Percentiles rank a stretch among this genome's conserved stretches.
phyloP scores from a whole-genome alignment of 495 filamentous ascomycete species.

The Aspergillus leporis region DNA sequence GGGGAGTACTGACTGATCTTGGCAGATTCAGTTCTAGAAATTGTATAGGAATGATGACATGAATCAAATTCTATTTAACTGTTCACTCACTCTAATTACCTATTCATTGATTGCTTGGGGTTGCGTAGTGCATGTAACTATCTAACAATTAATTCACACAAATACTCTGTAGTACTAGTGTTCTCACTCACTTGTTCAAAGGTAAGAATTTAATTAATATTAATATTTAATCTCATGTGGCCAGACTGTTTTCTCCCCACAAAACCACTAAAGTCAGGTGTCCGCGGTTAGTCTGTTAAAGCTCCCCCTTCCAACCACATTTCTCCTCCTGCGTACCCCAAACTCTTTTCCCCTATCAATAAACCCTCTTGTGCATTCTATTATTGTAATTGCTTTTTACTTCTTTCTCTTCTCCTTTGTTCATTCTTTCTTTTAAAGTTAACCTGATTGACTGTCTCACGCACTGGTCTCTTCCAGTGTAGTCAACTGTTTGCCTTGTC shows the following conservation, averaged over 20 bases:
- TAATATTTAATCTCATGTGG: not conserved
- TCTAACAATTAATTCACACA: too few species aligned
- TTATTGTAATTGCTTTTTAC: slow-evolving; percentile 11
- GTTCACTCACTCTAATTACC: not conserved
- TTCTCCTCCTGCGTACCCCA: slow-evolving; percentile 9
- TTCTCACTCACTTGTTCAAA: not conserved
- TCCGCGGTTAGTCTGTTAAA: slow-evolving; percentile 15
- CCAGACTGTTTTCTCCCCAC: slow-evolving; percentile 14
- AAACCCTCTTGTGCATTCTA: slow-evolving; percentile 15
- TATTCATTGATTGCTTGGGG: too few species aligned
- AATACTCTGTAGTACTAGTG: too few species aligned
- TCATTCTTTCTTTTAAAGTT: slow-evolving; percentile 18
- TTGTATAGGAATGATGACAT: slow-evolving; percentile 16
- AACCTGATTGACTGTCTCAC: slow-evolving; percentile 9
- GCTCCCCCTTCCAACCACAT: slow-evolving; percentile 22
- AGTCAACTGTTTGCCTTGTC: slow-evolving; percentile 15
- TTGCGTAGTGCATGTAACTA: too few species aligned
- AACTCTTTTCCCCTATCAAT: slow-evolving; percentile 11
- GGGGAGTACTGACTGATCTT: slow-evolving; percentile 1
- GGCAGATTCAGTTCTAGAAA: slow-evolving; percentile 4
- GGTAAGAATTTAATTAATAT: not conserved
- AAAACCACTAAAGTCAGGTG: slow-evolving; percentile 23
- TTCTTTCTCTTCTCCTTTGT: slow-evolving; percentile 13
- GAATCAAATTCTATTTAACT: slow-evolving; percentile 6
- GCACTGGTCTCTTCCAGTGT: slow-evolving; percentile 12